Percentiles rank a stretch among this genome's conserved stretches.
phyloP scores from a whole-genome alignment of 441 rosid genomes.

The Gossypium davidsonii region DNA sequence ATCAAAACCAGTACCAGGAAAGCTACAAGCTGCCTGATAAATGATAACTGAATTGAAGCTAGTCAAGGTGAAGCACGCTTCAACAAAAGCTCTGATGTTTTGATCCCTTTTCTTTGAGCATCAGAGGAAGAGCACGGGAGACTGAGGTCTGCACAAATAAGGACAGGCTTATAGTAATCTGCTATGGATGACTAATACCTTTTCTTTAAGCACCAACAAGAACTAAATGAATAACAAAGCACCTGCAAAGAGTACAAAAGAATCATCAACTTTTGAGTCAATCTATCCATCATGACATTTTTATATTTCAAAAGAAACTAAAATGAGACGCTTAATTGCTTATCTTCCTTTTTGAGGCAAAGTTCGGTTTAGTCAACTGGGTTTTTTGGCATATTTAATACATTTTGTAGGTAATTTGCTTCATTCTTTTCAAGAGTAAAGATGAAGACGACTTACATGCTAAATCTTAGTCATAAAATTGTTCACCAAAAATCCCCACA shows the following conservation, averaged over 20 bases:
- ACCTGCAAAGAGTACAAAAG: not conserved
- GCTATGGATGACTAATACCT: not conserved
- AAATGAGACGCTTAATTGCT: not conserved
- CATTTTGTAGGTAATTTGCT: not conserved
- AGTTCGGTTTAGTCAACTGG: not conserved
- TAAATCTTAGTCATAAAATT: slow-evolving; percentile 2
- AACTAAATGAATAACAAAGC: not conserved
- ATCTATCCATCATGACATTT: not conserved
- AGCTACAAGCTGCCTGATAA: not conserved
- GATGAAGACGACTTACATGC: not conserved
- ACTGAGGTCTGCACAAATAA: not conserved
- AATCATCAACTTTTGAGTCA: not conserved
- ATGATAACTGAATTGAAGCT: not conserved
- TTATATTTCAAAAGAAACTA: not conserved
- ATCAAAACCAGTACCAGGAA: not conserved
- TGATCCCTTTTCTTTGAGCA: not conserved
- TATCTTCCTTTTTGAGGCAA: not conserved
- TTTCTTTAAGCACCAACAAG: not conserved
- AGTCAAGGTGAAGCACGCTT: not conserved
- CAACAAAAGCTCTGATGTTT: not conserved
- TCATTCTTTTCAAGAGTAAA: slow-evolving; percentile 3
- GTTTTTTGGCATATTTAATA: not conserved
- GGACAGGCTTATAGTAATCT: not conserved
- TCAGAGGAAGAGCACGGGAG: slow-evolving; percentile 6
- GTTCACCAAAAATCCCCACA: slow-evolving; percentile 49